Base-by-base conservation (phyloP, 1,284 basidiomycete species). In the Boletus mariae region DNA sequence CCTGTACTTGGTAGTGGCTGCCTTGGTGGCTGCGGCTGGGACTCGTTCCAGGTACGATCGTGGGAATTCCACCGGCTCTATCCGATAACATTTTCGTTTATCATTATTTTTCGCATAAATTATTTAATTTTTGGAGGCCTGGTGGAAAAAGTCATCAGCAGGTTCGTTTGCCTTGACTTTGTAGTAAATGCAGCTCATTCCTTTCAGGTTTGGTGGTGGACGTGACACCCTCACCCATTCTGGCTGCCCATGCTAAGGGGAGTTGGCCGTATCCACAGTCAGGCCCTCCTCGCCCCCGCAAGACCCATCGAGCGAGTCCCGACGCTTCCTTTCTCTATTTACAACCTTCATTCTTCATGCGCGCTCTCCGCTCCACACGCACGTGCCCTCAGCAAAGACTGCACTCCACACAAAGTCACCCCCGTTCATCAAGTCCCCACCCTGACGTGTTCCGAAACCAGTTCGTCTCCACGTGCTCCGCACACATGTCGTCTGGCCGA, bases 161-260 rank as follows among this genome's bases (percentile, higher is more conserved):
- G 60, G 62, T 56, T 52, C 23, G 48, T 45, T 13, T 4, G 12
- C 28, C 5, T 38, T 4, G 11, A 6, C 26, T 9, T 17, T 37
- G 40, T 17, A 25, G 8, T 4, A 10, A 50, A 8, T 20, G 26
- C 23, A 23, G 20, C 47, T 55, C 47, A 52, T 40, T 42, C 11
- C 47, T 26, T 43, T 7, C 41, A 55, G 50, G 52, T 54, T 59
- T 44, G 56, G 47, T 66, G 69, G 63, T 64, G 65, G 61, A 69
- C 69, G 62, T 63, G 65, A 57, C 64, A 62, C 65, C 65, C 69
- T 34, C 45, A 45, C 64, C 68, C 72, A 61, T 59, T 69, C 76
- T 76, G 75, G 75, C 79, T 80, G 82, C 83, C 80, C 80, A 87
- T 87, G 84, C 83, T 81, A 73, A 81, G 77, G 80, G 79, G 78